Conservation (phyloP, 805 yeast genomes). For the Cyberlindnera xylosilytica region DNA sequence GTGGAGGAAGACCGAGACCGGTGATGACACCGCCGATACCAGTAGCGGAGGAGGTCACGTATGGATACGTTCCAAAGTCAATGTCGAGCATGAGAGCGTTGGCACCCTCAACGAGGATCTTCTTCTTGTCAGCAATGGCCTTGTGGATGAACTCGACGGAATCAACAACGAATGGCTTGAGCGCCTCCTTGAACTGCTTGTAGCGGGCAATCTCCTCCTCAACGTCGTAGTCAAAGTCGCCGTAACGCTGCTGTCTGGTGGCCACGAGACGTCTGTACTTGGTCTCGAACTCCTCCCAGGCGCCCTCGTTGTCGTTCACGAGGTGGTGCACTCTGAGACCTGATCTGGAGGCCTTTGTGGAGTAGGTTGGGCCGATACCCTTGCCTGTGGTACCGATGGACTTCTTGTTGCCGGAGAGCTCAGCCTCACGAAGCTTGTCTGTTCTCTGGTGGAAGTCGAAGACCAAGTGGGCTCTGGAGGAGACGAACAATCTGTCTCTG, state of each 20-base stretch:
- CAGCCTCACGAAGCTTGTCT: slow-evolving; percentile 92
- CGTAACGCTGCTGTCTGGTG: slow-evolving; percentile 86
- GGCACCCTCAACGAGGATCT: slow-evolving; percentile 94
- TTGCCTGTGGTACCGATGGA: slow-evolving; percentile 98
- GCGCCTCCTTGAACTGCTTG: slow-evolving; percentile 65
- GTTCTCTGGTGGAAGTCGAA: slow-evolving; percentile 98
- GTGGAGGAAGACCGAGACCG: slow-evolving; percentile 96
- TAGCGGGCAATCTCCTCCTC: slow-evolving; percentile 78
- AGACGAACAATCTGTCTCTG: slow-evolving; percentile 71
- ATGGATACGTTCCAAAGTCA: slow-evolving; percentile 98
- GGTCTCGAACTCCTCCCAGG: slow-evolving; percentile 88
- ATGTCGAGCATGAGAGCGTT: slow-evolving; percentile 96
- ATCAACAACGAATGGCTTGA: slow-evolving; percentile 92
- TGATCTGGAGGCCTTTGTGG: slow-evolving; percentile 94
- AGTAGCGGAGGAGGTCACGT: slow-evolving; percentile 91
- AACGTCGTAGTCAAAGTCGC: slow-evolving; percentile 83
- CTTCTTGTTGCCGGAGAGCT: slow-evolving; percentile 62
- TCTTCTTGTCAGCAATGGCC: slow-evolving; percentile 75
- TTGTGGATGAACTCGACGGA: slow-evolving; percentile 80
- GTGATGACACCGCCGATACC: slow-evolving; percentile 98
- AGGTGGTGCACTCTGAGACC: slow-evolving; percentile 97
- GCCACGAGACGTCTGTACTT: slow-evolving; percentile 73
- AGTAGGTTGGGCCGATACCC: slow-evolving; percentile 98
- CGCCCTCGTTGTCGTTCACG: slow-evolving; percentile 81
- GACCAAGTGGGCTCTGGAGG: slow-evolving; percentile 93